Base-by-base conservation (phyloP, 2,329 filamentous ascomycete genomes). In the Sclerotinia nivalis region DNA sequence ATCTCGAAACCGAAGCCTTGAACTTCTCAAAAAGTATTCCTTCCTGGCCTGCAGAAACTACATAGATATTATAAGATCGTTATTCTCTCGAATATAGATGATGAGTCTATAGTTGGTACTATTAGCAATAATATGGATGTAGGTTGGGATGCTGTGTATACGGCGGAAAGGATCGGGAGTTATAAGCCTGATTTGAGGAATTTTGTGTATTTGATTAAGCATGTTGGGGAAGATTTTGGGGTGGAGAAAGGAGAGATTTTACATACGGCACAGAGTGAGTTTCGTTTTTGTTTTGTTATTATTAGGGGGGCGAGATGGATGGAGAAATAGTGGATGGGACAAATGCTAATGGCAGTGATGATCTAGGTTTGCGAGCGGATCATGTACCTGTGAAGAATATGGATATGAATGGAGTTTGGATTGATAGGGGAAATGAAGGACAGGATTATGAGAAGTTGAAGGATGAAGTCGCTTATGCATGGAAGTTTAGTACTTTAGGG, bases 181-280 rank as follows among this genome's bases (percentile, higher is more conserved):
- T 93, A 92, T 77, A 93, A 93, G 80, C 91, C 91, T 0, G 83
- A 88, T 73, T 75, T 82, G 52, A 80, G 80, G 60, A 92, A 92
- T 72, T 93, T 93, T 70, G 83, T 87, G 68, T 87, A 88, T 75
- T 83, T 93, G 83, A 76, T 92, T 5, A 77, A 80, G 22, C 80
- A 84, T 56, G 84, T 87, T 2, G 71, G 84, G 75, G 75, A 79
- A 0, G 82, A 84, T 34, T 86, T 90, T 73, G 86, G 85, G 0
- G 77, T 90, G 0, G 79, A 81, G 62, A 86, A 85, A 73, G 80
- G 80, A 0, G 77, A 86, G 73, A 82, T 92, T 10, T 75, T 91
- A 68, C 88, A 90, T 80, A 88, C 88, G n/a, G 89, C 90, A 22
- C 88, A 92, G 62, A 80, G 90, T 88, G 71, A 83, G 66, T 68